Percentiles rank a stretch among this genome's conserved stretches.
Evolutionary conservation across 306 rosid species (phyloP).

Genomic region (Acacia confusa): DNA sequence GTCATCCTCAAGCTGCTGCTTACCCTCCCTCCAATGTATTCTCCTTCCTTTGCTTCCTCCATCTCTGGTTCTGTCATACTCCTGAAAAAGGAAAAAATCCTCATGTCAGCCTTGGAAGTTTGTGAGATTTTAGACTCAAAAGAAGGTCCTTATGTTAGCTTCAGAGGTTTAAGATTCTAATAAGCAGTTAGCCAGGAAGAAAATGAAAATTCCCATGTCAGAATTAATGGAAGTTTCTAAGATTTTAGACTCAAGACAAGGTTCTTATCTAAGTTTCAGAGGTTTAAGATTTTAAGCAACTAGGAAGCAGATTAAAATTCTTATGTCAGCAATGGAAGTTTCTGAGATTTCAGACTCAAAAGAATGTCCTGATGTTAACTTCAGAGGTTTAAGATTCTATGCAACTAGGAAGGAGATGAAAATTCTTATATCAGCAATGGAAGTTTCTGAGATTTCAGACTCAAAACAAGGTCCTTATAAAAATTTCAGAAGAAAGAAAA

Average conservation of each 20-base stretch:
- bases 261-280: neutral
- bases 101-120: neutral
- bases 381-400: neutral
- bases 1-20: conserved; percentile 34
- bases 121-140: neutral
- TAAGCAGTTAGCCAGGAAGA: neutral
- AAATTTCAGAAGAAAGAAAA: neutral
- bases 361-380: neutral
- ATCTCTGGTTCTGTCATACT: neutral
- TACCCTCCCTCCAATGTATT: conserved; percentile 24
- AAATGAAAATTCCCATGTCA: neutral
- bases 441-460: neutral
- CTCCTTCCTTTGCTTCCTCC: conserved; percentile 33
- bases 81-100: neutral
- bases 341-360: neutral
- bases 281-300: neutral
- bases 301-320: neutral
- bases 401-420: neutral
- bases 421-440: neutral
- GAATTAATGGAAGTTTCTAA: neutral
- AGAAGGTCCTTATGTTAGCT: neutral
- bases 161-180: neutral
- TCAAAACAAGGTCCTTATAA: too few species aligned
- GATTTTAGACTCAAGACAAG: too few species aligned
- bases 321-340: neutral